Evolutionary conservation across 192 early-diverging fungal species (phyloP).

Genomic region (Allomyces macrogynus): DNA sequence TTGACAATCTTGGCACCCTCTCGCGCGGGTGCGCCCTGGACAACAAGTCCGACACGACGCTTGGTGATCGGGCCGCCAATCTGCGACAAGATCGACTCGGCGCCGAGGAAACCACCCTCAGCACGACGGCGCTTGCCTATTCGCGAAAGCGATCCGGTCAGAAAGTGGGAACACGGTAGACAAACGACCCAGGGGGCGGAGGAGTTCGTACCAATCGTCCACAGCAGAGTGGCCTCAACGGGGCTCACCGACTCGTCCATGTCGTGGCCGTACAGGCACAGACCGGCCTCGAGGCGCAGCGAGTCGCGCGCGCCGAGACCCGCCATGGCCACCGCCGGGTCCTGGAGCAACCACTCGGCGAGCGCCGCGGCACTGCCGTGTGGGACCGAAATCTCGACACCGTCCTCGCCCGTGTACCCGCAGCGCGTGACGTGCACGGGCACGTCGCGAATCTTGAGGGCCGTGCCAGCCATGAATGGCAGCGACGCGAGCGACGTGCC

Average conservation of each 20-base stretch:
- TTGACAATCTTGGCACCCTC: slow-evolving; percentile 45
- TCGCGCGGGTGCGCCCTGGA: slow-evolving; percentile 87
- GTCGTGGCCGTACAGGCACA: slow-evolving; percentile 95
- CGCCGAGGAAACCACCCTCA: slow-evolving; percentile 84
- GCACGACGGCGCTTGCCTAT: slow-evolving; percentile 58
- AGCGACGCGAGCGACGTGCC: slow-evolving; percentile 45
- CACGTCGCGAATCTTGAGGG: slow-evolving; percentile 52
- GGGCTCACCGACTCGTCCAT: slow-evolving; percentile 79
- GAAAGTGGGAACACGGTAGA: no score
- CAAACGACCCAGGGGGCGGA: no score
- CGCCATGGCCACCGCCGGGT: slow-evolving; percentile 67
- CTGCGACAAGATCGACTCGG: slow-evolving; percentile 63
- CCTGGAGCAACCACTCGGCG: slow-evolving; percentile 40
- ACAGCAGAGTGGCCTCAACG: slow-evolving; percentile 78
- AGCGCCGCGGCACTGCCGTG: slow-evolving; percentile 43
- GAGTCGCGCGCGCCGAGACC: slow-evolving; percentile 88
- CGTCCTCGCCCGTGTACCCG: slow-evolving; percentile 98
- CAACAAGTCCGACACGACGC: slow-evolving; percentile 70
- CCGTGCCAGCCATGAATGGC: slow-evolving; percentile 68
- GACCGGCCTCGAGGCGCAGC: slow-evolving; percentile 85
- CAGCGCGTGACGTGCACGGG: slow-evolving; percentile 76
- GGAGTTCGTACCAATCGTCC: slow-evolving; percentile 88
- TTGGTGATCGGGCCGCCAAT: slow-evolving; percentile 45
- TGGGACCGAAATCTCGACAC: slow-evolving; percentile 90
- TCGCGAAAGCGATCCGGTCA: background rate